Base-by-base conservation (phyloP, 2,329 filamentous ascomycete species). In the Beauveria sp. region DNA sequence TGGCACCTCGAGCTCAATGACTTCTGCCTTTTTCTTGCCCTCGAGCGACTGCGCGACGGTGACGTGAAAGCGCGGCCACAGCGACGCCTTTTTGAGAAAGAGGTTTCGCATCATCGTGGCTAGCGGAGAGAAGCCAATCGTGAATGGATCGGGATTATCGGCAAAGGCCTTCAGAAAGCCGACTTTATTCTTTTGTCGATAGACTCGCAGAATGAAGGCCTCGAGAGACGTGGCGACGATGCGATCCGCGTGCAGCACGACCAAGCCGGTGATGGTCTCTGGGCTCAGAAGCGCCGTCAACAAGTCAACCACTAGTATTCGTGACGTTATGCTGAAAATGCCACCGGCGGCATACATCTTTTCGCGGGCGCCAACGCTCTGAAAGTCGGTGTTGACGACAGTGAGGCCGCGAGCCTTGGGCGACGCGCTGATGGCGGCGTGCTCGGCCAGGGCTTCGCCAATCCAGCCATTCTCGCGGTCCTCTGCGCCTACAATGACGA, bases 121-220 rank as follows among this genome's bases (percentile, higher is more conserved):
- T 50, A 99, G 79, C 5, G 95, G 93, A 4, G 91, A 87, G 74
- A 96, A 98, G 1, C 93, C 93, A 0, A 85, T 87, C 0, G 90
- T 89, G 70, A 99, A 96, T 0, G 93, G 89, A 70, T 98, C 93
- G 0, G 95, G 93, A 40, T 88, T 90, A 72, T 99, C 95, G 0
- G 93, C 95, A 71, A 99, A 96, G 14, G 95, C 95, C 71, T 99
- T 99, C 38, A 99, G 80, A 68, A 99, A 98, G 40, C 95, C 95
- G 38, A 77, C 80, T 77, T 96, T 96, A 75, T 99, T 99, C 79
- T 91, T 91, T 76, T 98, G 93, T 64, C 95, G 85, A 72, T 93
- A 99, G 61, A 97, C 91, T 45, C 95, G 85, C 63, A 98, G 79
- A 64, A 99, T 97, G 74, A 99, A 99, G 7, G 95, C 93, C 74